These are phyloP conservation scores for Boletellus emodensis DNA, from an alignment of 768 basidiomycete genomes.

Conservation along the genomic window DNA sequence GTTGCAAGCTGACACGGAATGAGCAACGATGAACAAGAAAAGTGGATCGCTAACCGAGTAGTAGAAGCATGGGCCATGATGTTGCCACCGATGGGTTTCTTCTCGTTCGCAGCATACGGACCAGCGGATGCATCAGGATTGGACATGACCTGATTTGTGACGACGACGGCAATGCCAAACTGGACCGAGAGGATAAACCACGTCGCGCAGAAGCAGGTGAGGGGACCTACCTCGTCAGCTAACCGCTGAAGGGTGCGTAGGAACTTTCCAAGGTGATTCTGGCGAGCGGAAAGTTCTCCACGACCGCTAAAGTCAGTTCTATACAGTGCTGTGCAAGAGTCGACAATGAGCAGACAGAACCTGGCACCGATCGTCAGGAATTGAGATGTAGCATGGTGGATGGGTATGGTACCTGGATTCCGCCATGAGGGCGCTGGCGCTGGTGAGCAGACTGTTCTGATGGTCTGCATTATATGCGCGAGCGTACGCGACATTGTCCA, in stretches of 20 bases:
- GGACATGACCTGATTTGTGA: conserved; percentile 99
- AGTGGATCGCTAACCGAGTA: conserved; percentile 59
- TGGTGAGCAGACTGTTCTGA: conserved; percentile 83
- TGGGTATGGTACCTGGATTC: conserved; percentile 75
- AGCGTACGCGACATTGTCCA: conserved; percentile 98
- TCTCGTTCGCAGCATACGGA: conserved; percentile 84
- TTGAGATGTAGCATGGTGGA: conserved; percentile 11
- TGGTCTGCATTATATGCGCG: conserved; percentile 99
- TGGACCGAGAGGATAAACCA: conserved; percentile 30
- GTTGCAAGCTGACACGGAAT: conserved; percentile 57
- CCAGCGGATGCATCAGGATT: conserved; percentile 92
- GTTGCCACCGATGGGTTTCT: conserved; percentile 99
- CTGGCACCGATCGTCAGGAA: conserved; percentile 38
- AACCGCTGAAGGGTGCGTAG: conserved; percentile 87
- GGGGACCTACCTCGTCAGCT: conserved; percentile 81
- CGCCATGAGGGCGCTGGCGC: conserved; percentile 97
- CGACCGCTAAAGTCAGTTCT: conserved; percentile 94
- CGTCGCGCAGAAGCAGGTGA: conserved; percentile 1
- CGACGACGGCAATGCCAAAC: conserved; percentile 97
- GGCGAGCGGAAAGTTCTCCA: conserved; percentile 91
- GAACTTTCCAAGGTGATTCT: conserved; percentile 95
- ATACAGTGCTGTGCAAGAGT: conserved; percentile 94
- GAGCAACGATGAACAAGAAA: conserved; percentile 2
- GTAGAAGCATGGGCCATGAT: conserved; percentile 99
- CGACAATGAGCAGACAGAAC: conserved; percentile 94